Evolutionary conservation across 2,329 filamentous ascomycete genomes (phyloP), one percentile per base, ranked within the genome.

Genomic region (Thielaviopsis euricoi): DNA sequence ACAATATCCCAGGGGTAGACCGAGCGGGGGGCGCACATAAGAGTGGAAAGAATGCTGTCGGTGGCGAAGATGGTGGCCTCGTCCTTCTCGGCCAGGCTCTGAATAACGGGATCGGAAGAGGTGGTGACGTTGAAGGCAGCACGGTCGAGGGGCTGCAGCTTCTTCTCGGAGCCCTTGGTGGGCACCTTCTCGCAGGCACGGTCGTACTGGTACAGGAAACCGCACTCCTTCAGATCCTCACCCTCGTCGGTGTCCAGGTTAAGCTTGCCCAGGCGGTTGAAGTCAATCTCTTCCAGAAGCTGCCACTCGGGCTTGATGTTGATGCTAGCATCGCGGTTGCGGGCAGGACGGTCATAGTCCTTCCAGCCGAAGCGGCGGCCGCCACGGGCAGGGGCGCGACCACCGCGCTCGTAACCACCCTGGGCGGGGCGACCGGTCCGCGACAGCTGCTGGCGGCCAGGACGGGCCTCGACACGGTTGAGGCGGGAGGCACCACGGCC

Each of bases 1-100:
- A 98, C 86, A 66, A 98, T 85, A 72, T 98, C 93, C 93, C 93
- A 98, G 50, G 90, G 90, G 77, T 97, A 97, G 62, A 98, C 88
- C 59, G 89, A 95, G 67, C 94, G 88, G 60, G 93, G 87, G 55
- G 93, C 84, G 74, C 93, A 98, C 93, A 98, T 98, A 66, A 98
- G 85, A 89, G 96, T 97, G 64, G 91, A 97, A 61, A 98, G 82
- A 66, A 98, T 90, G 74, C 86, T 95, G 72, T 96, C 90, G 51
- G 93, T 96, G 62, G 93, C 89, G 69, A 97, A 98, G 67, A 98
- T 91, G 65, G 88, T 93, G 52, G 90, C 93, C 74, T 96, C 90
- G 68, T 95, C 83, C 77, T 90, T 94, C 66, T 97, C 91, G 62
- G 93, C 87, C 58, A 97, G 82, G 70, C 97, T 91, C 75, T 97